These are phyloP conservation scores for Solanum lignicaule DNA, from an alignment of 257 asterid species.

Conservation along the genomic window DNA sequence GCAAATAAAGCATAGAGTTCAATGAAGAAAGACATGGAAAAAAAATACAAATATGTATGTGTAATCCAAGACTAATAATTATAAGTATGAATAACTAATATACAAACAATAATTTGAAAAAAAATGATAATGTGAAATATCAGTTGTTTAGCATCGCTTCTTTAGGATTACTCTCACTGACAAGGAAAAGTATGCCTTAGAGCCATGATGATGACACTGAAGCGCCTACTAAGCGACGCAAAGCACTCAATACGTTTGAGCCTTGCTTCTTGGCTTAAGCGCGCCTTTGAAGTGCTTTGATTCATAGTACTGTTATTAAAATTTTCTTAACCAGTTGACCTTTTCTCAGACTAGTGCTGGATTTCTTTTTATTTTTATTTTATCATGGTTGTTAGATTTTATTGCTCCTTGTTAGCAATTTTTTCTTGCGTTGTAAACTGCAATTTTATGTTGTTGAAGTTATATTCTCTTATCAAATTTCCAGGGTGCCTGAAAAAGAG, in stretches of 20 bases:
- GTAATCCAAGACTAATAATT: not conserved
- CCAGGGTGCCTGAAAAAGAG: constrained; percentile 92
- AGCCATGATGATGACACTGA: not conserved
- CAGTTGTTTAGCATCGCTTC: not conserved
- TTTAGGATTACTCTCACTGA: not conserved
- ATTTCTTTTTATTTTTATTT: not conserved
- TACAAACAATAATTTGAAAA: not conserved
- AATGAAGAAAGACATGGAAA: not conserved
- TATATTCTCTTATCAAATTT: constrained; percentile 3
- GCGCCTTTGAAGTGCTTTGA: not conserved
- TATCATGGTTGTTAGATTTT: not conserved
- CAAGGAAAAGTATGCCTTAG: not conserved
- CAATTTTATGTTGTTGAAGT: not conserved
- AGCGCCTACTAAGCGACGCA: not conserved
- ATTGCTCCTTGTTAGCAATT: not conserved
- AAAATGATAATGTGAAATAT: not conserved
- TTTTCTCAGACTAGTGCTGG: not conserved
- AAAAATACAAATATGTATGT: not conserved
- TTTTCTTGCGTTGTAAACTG: not conserved
- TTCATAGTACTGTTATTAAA: not conserved
- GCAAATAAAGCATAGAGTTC: not conserved
- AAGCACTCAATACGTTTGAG: not conserved
- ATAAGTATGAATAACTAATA: not conserved
- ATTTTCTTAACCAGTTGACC: not conserved
- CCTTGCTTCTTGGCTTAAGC: not conserved